Base-by-base conservation (phyloP, 1,139 yeast species). In the Suhomyces yuchorum region DNA sequence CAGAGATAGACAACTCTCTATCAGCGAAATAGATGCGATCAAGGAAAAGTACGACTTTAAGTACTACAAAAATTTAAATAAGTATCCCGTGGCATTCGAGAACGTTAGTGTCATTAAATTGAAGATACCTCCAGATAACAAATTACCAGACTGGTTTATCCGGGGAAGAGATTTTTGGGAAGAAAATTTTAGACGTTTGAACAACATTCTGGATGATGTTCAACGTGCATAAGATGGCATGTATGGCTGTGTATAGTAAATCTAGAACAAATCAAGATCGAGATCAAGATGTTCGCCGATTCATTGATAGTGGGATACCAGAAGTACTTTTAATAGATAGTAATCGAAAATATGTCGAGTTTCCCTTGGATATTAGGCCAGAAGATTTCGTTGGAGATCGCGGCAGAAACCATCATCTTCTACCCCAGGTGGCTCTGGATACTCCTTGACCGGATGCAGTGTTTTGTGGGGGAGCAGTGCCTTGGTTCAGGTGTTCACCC, bases 111-210 rank as follows among this genome's bases (percentile, higher is more conserved):
- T 68, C 30, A 65, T 77, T 9, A 73, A 70, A 53, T 67, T 86
- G 44, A 71, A 71, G 48, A 70, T 88, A 7, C 96, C 96, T 0
- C 70, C 77, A 3, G 88, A 83, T 48, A 67, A 71, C 24, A 73
- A 77, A 43, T 70, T 89, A 30, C 96, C 96, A 0, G 72, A 66
- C 2, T 89, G 96, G 96, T 87, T 87, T 57, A 70, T 72, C 17
- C 67, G 71, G 41, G 85, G 85, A 46, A 64, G 91, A 49, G 78
- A 81, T 52, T 62, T 72, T 51, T 87, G 95, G 95, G 86, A 84
- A 19, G 37, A 28, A 14, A 26, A 42, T 17, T 23, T 42, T 35
- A 37, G 32, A 17, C 22, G 20, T 30, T 15, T 49, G 26, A 54
- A 53, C 40, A 17, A 23, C n/a, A 40, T 26, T 28, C 37, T 19